phyloP scores from a whole-genome alignment of 805 yeast genomes.

The Starmerella stigmatis region DNA sequence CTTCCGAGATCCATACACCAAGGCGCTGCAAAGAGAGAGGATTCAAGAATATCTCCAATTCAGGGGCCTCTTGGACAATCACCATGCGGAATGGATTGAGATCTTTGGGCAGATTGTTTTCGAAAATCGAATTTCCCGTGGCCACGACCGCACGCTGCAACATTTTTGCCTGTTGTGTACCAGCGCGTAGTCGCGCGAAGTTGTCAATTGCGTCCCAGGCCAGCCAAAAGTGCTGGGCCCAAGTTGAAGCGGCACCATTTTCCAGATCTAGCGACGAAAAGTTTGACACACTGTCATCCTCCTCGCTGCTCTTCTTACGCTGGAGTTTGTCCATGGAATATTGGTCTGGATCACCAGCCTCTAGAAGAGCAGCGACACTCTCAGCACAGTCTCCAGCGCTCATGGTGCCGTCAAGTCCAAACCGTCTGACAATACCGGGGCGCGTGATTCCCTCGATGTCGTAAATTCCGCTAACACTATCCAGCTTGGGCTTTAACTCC shows the following conservation, averaged over 20 bases:
- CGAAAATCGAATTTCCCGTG: slow-evolving; percentile 83
- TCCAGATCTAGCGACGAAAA: not conserved
- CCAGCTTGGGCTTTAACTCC: slow-evolving; percentile 57
- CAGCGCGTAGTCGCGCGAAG: slow-evolving; percentile 49
- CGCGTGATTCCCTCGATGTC: slow-evolving; percentile 74
- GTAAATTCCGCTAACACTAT: slow-evolving; percentile 57
- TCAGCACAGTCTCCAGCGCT: slow-evolving; percentile 93
- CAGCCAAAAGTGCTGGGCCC: slow-evolving; percentile 67
- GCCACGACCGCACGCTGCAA: slow-evolving; percentile 75
- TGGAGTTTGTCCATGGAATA: not conserved
- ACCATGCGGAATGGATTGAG: slow-evolving; percentile 73
- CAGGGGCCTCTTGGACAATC: slow-evolving; percentile 82
- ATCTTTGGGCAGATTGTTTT: slow-evolving; percentile 68
- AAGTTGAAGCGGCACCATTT: slow-evolving; percentile 33
- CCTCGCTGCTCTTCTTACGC: no score
- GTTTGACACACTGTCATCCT: no score
- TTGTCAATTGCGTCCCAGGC: slow-evolving; percentile 53
- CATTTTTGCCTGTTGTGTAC: slow-evolving; percentile 71
- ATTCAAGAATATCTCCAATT: slow-evolving; percentile 63
- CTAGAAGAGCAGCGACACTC: slow-evolving; percentile 72
- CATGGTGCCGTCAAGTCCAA: slow-evolving; percentile 76
- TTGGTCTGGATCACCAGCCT: slow-evolving; percentile 28
- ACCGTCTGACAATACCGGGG: slow-evolving; percentile 77
- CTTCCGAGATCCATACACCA: slow-evolving; percentile 86
- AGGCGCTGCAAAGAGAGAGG: slow-evolving; percentile 76